Conservation (phyloP, 768 basidiomycete genomes). For the Steccherinum ochraceum region DNA sequence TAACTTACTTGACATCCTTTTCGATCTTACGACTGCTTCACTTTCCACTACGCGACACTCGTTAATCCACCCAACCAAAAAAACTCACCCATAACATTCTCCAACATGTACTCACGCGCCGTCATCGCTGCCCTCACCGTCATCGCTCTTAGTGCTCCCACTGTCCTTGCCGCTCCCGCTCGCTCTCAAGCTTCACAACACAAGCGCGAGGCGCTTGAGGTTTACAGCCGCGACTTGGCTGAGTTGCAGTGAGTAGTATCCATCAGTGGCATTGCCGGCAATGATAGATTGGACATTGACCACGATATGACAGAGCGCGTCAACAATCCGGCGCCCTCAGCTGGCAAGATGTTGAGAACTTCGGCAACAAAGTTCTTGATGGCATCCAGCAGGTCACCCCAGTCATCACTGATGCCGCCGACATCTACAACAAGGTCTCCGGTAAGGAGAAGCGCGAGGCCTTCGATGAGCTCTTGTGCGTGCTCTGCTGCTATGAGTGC, state of each 20-base stretch:
- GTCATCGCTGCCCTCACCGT: background rate
- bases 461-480: background rate
- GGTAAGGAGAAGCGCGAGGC: background rate
- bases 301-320: background rate
- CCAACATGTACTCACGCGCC: background rate
- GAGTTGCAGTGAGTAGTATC: background rate
- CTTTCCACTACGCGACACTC: background rate
- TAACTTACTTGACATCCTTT: background rate
- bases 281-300: too few species aligned
- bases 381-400: background rate
- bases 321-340: background rate
- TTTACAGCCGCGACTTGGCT: background rate
- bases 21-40: background rate
- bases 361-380: background rate
- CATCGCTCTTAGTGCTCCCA: background rate
- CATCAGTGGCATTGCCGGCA: too few species aligned
- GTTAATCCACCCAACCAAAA: background rate
- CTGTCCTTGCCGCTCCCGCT: background rate
- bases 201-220: background rate
- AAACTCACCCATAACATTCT: background rate
- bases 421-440: background rate
- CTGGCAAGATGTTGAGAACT: constrained; percentile 1
- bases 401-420: background rate
- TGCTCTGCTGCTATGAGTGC: background rate
- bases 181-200: background rate